Evolutionary conservation across 163 green algal genomes (phyloP).

Genomic region (Volvox carteri): DNA sequence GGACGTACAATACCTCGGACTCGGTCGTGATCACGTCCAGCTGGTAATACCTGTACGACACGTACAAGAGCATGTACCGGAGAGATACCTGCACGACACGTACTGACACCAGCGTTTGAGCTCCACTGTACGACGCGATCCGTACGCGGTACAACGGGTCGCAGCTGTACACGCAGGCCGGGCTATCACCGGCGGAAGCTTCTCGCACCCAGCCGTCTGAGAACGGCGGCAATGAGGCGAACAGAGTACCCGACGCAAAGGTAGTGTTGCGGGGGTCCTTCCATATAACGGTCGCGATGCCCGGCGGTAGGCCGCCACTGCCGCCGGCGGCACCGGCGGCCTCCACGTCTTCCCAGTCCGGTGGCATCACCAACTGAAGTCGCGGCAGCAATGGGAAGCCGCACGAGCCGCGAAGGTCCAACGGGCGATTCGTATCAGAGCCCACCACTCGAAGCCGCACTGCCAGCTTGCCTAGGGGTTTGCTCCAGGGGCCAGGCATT

Average conservation of each 20-base stretch:
- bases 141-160: conserved; percentile 58
- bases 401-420: conserved; percentile 47
- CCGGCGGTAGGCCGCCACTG: background rate
- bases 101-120: conserved; percentile 58
- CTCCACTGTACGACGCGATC: conserved; percentile 36
- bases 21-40: conserved; percentile 39
- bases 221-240: conserved; percentile 54
- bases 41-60: conserved; percentile 65
- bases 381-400: conserved; percentile 61
- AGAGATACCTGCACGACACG: conserved; percentile 51
- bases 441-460: conserved; percentile 17
- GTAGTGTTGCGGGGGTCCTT: conserved; percentile 62
- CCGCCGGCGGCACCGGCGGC: background rate
- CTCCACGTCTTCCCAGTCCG: background rate
- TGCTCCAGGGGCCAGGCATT: too few species aligned
- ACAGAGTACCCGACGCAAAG: conserved; percentile 42
- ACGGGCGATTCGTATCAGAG: background rate
- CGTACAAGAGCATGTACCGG: conserved; percentile 40
- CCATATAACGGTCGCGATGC: conserved; percentile 58
- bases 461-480: conserved; percentile 17
- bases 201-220: conserved; percentile 45
- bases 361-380: conserved; percentile 20
- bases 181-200: conserved; percentile 40
- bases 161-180: conserved; percentile 55
- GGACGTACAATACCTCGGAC: conserved; percentile 58